Evolutionary conservation across 129 eudicot species (phyloP).

Genomic region (Flaveria bidentis): DNA sequence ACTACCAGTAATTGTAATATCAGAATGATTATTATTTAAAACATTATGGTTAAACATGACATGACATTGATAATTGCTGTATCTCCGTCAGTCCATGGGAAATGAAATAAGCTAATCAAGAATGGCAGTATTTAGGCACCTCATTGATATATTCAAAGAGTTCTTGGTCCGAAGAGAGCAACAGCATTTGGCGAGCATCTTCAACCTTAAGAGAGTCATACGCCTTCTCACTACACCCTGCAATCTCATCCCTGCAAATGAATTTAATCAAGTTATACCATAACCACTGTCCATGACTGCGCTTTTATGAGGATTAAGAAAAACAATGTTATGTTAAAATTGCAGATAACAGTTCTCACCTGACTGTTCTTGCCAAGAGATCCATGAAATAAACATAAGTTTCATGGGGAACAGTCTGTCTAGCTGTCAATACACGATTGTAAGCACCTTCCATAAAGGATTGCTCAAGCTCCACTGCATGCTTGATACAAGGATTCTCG

Average conservation of each 20-base stretch:
- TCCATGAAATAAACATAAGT: constrained; percentile 91
- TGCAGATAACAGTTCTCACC: constrained; percentile 41
- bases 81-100: not conserved
- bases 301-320: not conserved
- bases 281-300: not conserved
- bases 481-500: constrained; percentile 82
- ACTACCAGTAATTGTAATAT: not conserved
- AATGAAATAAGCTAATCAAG: not conserved
- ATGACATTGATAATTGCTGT: not conserved
- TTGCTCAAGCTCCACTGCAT: constrained; percentile 94
- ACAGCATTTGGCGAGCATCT: constrained; percentile 71
- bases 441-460: constrained; percentile 97
- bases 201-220: constrained; percentile 76
- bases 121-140: constrained; percentile 38
- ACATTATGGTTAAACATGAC: not conserved
- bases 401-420: constrained; percentile 93
- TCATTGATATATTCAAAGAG: constrained; percentile 71
- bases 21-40: not conserved
- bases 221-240: constrained; percentile 98
- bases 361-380: constrained; percentile 83
- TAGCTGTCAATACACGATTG: constrained; percentile 90
- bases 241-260: constrained; percentile 85
- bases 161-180: constrained; percentile 76
- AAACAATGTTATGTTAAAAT: not conserved
- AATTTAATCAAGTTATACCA: not conserved